A percentile compares a stretch with the other conserved stretches of the same genome.
Evolutionary conservation across 306 rosid species (phyloP).

Genomic region (Bauhinia variegata): DNA sequence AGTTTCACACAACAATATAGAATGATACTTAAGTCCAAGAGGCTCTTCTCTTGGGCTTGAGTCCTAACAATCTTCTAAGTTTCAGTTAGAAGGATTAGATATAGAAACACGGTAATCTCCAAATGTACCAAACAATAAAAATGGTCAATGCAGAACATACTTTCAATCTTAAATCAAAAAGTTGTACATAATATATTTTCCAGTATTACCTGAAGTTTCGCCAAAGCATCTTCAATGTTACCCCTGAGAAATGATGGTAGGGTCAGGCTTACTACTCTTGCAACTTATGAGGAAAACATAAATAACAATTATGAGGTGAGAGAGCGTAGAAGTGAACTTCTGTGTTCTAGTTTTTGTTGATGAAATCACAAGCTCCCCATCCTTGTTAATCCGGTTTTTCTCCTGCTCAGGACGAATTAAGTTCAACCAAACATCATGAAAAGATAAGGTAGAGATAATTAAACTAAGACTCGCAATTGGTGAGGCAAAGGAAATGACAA

Average conservation of each 20-base stretch:
- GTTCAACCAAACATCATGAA: conserved; percentile 16
- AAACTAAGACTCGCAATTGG: conserved; percentile 16
- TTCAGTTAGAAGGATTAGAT: conserved; percentile 1
- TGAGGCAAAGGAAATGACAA: conserved; percentile 1
- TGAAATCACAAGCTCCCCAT: conserved; percentile 94
- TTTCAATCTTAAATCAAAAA: neutral
- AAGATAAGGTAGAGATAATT: conserved; percentile 23
- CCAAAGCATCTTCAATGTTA: conserved; percentile 70
- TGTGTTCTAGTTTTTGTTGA: conserved; percentile 94
- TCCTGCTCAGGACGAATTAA: conserved; percentile 61
- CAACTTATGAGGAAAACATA: conserved; percentile 21
- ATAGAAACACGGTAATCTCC: conserved; percentile 25
- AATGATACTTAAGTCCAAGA: too few species aligned
- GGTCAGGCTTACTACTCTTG: conserved; percentile 38
- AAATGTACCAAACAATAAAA: conserved; percentile 8
- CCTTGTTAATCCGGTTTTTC: conserved; percentile 91
- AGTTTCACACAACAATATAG: too few species aligned
- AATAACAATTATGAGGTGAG: conserved; percentile 28
- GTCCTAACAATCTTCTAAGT: neutral
- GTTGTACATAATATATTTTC: neutral
- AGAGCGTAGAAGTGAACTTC: conserved; percentile 60
- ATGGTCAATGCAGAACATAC: neutral
- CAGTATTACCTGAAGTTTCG: conserved; percentile 57
- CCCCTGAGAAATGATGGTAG: conserved; percentile 49
- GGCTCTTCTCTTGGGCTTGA: too few species aligned